Evolutionary conservation across 2,329 filamentous ascomycete genomes (phyloP), one percentile per base, ranked within the genome.

Genomic region (Phaeosphaeria sp.): DNA sequence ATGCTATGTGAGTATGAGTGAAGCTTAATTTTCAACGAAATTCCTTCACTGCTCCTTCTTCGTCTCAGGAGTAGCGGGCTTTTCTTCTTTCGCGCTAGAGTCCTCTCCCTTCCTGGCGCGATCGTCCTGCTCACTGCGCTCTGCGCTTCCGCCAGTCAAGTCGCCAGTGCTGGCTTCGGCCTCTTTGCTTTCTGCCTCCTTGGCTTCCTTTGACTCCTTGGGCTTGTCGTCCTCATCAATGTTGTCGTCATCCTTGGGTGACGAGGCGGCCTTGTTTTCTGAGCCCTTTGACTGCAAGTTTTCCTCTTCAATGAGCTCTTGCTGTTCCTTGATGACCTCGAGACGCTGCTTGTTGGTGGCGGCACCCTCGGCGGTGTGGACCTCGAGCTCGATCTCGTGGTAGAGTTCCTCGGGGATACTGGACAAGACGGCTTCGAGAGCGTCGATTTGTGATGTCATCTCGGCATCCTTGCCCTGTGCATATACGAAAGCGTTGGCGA

Each of bases 291-390:
- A 91, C 81, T 99, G 94, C 82, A 95, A 87, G 64, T 94, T 96
- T 83, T 99, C 95, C 76, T 99, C 95, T 63, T 97, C 90, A 57
- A 99, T 99, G 62, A 99, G 87, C 77, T 97, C 95, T 78, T 99
- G 91, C 82, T 99, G 95, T 82, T 99, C 95, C 86, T 93, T 96
- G 75, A 99, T 86, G 17, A 99, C 95, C 82, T 99, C 95, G 43
- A 99, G 90, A 77, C 95, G 91, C 84, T 98, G 95, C 86, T 96
- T 97, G 87, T 99, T 99, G 65, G 95, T 99, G 22, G 95, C 95
- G 11, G 93, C 94, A 60, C 95, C 95, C 81, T 99, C 95, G 49
- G 94, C 93, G 60, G 90, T 96, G 84, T 97, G 92, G 9, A 99
- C 93, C 81, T 99, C 95, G 30, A 99, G 90, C 80, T 98, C 95